A percentile compares a stretch with the other conserved stretches of the same genome.
These are phyloP conservation scores for Bacidia gigantensis DNA, from an alignment of 495 filamentous ascomycete species.

Conservation along the genomic window DNA sequence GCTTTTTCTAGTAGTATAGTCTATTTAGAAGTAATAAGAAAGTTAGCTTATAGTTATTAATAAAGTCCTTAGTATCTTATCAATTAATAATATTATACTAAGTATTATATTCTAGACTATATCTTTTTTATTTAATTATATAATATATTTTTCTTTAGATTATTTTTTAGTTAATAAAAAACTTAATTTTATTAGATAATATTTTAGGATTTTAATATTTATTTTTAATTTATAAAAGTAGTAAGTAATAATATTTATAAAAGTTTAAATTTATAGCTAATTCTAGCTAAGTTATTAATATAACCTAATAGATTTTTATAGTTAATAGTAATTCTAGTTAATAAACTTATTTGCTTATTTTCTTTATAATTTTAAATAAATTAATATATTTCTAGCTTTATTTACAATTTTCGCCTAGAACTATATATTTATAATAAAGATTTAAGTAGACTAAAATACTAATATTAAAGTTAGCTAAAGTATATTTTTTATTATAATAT, in stretches of 20 bases:
- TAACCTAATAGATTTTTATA: background rate
- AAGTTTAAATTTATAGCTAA: background rate
- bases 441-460: no score
- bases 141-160: no score
- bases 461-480: no score
- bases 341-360: background rate
- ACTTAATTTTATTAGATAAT: background rate
- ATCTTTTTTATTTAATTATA: no score
- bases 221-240: background rate
- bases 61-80: background rate
- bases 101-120: background rate
- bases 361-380: background rate
- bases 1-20: no score
- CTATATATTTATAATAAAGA: background rate
- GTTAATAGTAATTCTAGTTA: background rate
- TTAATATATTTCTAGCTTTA: background rate
- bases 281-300: background rate
- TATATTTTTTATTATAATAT: no score
- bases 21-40: slow-evolving; percentile 3
- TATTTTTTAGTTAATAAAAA: background rate
- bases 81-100: background rate
- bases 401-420: background rate
- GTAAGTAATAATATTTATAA: background rate
- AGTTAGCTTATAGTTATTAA: background rate
- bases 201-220: background rate